phyloP scores from a whole-genome alignment of 2,329 filamentous ascomycete species.

The Venturia effusa region DNA sequence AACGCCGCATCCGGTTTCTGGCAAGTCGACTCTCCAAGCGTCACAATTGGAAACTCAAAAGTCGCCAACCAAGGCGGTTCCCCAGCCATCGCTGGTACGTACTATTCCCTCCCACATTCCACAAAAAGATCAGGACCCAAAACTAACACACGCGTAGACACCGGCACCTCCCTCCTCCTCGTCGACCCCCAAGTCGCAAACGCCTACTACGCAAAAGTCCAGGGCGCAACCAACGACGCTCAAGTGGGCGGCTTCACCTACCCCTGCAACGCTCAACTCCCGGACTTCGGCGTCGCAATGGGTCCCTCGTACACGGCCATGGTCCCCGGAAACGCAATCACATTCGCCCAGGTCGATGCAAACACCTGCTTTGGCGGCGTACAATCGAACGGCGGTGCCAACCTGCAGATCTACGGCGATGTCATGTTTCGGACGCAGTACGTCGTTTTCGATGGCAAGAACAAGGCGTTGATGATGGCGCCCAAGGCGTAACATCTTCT shows the following conservation, averaged over 20 bases:
- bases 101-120: background rate
- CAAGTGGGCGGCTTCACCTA: conserved; percentile 33
- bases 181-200: conserved; percentile 42
- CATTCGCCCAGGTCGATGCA: conserved; percentile 26
- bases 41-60: conserved; percentile 44
- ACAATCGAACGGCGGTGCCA: conserved; percentile 43
- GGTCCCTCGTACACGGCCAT: conserved; percentile 47
- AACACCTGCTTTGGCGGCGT: conserved; percentile 57
- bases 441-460: conserved; percentile 47
- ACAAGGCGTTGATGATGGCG: conserved; percentile 43
- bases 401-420: conserved; percentile 53
- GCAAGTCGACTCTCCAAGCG: conserved; percentile 50
- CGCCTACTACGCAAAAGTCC: conserved; percentile 33
- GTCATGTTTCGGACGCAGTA: conserved; percentile 50
- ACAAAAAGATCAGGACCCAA: background rate
- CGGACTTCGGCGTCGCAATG: conserved; percentile 42
- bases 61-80: conserved; percentile 41
- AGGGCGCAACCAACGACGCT: conserved; percentile 25
- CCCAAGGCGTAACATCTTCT: conserved; percentile 19
- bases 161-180: conserved; percentile 53
- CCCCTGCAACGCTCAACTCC: conserved; percentile 30
- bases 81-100: conserved; percentile 30
- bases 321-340: conserved; percentile 38
- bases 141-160: conserved; percentile 22
- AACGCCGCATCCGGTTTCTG: conserved; percentile 57